Evolutionary conservation across 106 monocot genomes (phyloP).

Genomic region (Agapanthus africanus): DNA sequence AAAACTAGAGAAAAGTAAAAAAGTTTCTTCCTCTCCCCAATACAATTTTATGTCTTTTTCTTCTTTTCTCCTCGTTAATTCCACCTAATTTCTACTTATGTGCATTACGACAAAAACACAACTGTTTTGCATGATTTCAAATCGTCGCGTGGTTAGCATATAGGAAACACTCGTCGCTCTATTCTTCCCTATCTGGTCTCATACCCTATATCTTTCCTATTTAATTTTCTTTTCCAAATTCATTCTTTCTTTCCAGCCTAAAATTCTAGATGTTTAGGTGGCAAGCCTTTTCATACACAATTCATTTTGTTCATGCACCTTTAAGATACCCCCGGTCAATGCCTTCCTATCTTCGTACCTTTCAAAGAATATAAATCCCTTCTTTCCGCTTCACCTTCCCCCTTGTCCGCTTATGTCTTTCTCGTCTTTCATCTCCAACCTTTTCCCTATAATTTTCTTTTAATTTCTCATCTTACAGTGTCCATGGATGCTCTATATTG

Average conservation of each 20-base stretch:
- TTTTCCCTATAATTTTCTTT: background rate
- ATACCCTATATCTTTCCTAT: background rate
- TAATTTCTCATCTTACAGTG: background rate
- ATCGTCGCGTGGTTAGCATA: background rate
- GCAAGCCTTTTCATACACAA: background rate
- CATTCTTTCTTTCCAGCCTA: background rate
- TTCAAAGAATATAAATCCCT: background rate
- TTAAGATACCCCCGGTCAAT: background rate
- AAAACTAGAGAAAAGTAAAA: background rate
- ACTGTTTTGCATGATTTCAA: background rate
- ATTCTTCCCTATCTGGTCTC: background rate
- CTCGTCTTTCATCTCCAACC: background rate
- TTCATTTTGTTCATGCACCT: background rate
- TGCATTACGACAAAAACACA: conserved; percentile 6
- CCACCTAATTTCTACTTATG: background rate
- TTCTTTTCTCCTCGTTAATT: background rate
- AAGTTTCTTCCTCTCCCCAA: conserved; percentile 1
- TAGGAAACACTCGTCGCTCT: conserved; percentile 3
- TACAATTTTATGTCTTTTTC: background rate
- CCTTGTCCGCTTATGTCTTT: background rate
- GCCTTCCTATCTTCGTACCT: background rate
- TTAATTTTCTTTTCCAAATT: background rate
- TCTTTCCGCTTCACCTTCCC: background rate
- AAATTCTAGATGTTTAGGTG: background rate
- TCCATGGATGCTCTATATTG: background rate